A percentile compares a stretch with the other conserved stretches of the same genome.
phyloP scores from a whole-genome alignment of 2,329 filamentous ascomycete genomes.

The Pseudocercospora fijiensis region DNA sequence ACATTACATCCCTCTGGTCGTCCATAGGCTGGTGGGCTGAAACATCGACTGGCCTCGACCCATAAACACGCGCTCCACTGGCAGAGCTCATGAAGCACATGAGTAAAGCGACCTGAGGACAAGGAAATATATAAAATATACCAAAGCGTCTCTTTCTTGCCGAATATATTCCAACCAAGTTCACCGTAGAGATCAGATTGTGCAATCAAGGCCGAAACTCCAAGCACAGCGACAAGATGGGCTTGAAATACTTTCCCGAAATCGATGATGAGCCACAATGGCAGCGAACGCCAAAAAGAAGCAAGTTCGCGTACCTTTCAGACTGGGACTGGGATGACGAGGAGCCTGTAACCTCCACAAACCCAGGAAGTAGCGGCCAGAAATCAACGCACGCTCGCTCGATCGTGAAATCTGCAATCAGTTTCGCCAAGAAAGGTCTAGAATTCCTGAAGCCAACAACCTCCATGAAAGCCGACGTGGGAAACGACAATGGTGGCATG shows the following conservation, averaged over 20 bases:
- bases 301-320: background rate
- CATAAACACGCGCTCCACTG: background rate
- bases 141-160: background rate
- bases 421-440: background rate
- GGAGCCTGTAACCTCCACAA: background rate
- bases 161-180: no score
- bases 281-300: background rate
- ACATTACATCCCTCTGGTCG: background rate
- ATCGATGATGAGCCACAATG: background rate
- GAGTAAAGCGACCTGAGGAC: background rate
- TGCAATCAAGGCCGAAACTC: background rate
- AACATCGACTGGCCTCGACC: background rate
- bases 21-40: constrained; percentile 3
- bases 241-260: background rate
- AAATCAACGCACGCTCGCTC: background rate
- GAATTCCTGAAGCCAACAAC: background rate
- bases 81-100: background rate
- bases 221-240: background rate
- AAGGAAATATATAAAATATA: background rate
- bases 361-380: background rate
- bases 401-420: background rate
- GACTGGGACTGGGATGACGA: background rate
- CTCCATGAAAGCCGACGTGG: no score
- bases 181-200: no score
- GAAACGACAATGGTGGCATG: no score